Percentiles rank a stretch among this genome's conserved stretches.
Evolutionary conservation across 2,329 filamentous ascomycete genomes (phyloP).

Genomic region (Exophiala aquamarina): DNA sequence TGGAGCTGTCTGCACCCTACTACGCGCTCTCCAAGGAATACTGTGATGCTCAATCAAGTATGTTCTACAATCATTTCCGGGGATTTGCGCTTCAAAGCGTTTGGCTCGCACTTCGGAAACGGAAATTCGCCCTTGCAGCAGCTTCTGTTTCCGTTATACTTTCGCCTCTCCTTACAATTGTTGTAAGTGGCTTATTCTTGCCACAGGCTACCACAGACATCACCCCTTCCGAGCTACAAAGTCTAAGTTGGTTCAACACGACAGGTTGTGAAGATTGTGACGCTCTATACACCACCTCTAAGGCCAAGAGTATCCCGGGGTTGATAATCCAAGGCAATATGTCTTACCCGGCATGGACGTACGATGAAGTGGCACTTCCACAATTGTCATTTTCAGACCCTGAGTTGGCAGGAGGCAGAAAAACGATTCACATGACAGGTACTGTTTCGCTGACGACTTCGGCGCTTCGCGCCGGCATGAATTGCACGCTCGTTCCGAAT

Average conservation of each 20-base stretch:
- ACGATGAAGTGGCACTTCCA: constrained; percentile 17
- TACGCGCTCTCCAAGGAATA: constrained; percentile 1
- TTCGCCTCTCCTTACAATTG: no score
- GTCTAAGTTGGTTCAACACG: constrained; percentile 18
- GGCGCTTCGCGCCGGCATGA: no score
- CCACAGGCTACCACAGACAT: constrained; percentile 13
- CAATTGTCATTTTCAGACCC: not conserved
- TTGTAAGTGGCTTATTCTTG: constrained; percentile 18
- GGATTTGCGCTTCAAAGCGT: not conserved
- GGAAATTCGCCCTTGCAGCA: not conserved
- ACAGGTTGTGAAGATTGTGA: no score
- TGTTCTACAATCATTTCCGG: not conserved
- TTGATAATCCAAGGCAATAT: constrained; percentile 21
- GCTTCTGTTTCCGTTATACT: no score
- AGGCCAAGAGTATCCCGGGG: no score
- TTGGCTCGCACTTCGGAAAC: not conserved
- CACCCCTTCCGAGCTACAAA: constrained; percentile 17
- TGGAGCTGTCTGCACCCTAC: not conserved
- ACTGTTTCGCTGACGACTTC: no score
- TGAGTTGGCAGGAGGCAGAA: no score
- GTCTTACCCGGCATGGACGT: constrained; percentile 24
- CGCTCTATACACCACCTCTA: no score
- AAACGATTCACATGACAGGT: no score
- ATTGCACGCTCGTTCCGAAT: no score
- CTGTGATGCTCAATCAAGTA: not conserved